Evolutionary conservation across 306 rosid species (phyloP).

Genomic region (Herpetospermum pedunculosum): DNA sequence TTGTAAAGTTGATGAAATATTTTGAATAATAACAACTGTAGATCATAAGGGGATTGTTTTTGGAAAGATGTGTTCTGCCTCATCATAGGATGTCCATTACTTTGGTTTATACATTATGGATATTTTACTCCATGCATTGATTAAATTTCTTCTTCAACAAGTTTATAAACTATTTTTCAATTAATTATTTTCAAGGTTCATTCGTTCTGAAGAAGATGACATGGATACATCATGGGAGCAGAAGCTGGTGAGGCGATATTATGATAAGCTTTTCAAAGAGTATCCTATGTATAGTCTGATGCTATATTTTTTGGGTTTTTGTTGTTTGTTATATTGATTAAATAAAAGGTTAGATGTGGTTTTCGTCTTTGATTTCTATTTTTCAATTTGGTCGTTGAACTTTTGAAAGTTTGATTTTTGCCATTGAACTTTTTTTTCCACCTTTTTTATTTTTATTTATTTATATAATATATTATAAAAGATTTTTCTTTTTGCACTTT

Average conservation of each 20-base stretch:
- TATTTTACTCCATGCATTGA: not conserved
- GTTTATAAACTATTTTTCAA: not conserved
- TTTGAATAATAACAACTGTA: not conserved
- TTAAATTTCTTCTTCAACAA: not conserved
- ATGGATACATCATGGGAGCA: slow-evolving; percentile 90
- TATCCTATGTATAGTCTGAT: slow-evolving; percentile 42
- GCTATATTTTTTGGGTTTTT: not conserved
- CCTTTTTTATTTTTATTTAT: too few species aligned
- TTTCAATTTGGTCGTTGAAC: not conserved
- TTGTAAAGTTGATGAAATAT: not conserved
- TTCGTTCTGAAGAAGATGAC: slow-evolving; percentile 90
- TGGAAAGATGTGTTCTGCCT: not conserved
- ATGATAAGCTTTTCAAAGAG: slow-evolving; percentile 93
- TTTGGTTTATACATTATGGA: not conserved
- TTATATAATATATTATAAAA: too few species aligned
- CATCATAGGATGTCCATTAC: not conserved
- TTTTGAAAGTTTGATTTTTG: not conserved
- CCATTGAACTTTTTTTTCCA: not conserved
- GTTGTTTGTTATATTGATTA: not conserved
- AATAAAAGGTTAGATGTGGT: not conserved
- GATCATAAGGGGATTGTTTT: not conserved
- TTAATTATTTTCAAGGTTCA: slow-evolving; percentile 39
- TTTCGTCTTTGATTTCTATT: not conserved
- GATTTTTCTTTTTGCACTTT: not conserved
- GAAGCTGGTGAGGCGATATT: slow-evolving; percentile 90